These are phyloP conservation scores for Fusarium sp. DNA, from an alignment of 2,329 filamentous ascomycete species.

Conservation along the genomic window DNA sequence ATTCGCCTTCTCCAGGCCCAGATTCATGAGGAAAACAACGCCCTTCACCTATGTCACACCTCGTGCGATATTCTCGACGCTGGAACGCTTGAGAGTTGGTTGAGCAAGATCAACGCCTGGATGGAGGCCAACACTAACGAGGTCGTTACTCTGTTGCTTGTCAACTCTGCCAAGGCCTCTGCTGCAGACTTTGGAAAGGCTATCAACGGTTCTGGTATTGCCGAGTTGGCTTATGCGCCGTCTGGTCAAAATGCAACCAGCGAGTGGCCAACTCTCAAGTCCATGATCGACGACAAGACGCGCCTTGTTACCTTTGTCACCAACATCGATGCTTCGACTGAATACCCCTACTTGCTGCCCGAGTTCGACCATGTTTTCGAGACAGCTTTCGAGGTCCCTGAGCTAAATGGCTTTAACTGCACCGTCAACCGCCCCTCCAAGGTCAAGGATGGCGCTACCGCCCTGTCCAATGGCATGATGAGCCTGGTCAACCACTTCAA, in stretches of 20 bases:
- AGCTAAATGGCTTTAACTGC: constrained; percentile 76
- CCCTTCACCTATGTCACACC: constrained; percentile 77
- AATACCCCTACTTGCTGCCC: constrained; percentile 68
- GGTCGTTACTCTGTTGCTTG: constrained; percentile 78
- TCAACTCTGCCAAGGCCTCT: constrained; percentile 72
- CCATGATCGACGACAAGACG: constrained; percentile 71
- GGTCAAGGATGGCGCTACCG: constrained; percentile 61
- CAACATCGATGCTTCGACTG: constrained; percentile 55
- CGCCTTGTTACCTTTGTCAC: constrained; percentile 78
- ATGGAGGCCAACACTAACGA: constrained; percentile 76
- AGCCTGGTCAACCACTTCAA: constrained; percentile 86
- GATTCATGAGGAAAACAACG: constrained; percentile 70
- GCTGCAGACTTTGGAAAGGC: constrained; percentile 65
- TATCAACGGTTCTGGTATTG: constrained; percentile 69
- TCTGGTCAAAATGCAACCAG: constrained; percentile 53
- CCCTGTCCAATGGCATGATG: constrained; percentile 69
- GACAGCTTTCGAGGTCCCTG: constrained; percentile 73
- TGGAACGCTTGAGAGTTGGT: constrained; percentile 72
- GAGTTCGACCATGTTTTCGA: constrained; percentile 78
- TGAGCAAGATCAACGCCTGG: constrained; percentile 73
- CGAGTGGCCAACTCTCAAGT: constrained; percentile 77
- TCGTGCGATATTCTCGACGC: constrained; percentile 75
- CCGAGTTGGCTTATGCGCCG: constrained; percentile 70
- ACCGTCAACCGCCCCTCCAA: constrained; percentile 71
- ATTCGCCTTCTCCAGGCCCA: constrained; percentile 78